These are phyloP conservation scores for Trichoderma polysporum DNA, from an alignment of 2,329 filamentous ascomycete genomes.

Conservation along the genomic window DNA sequence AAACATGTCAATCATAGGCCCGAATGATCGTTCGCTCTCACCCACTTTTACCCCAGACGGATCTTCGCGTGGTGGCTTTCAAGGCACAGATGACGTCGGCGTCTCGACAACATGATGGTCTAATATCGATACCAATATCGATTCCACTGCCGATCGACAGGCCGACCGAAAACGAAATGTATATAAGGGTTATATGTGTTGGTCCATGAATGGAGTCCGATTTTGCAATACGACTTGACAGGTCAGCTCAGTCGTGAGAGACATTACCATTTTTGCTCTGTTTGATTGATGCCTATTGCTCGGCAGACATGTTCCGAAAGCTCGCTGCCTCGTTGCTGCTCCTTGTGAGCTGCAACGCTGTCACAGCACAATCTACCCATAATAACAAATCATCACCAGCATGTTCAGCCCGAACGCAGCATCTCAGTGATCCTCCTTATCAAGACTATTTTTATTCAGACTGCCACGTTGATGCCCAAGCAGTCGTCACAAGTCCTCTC, in stretches of 20 bases:
- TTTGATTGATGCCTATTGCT: too few species aligned
- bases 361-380: background rate
- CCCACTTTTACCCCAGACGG: conserved; percentile 5
- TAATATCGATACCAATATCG: background rate
- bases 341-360: background rate
- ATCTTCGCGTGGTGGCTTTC: background rate
- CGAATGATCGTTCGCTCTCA: background rate
- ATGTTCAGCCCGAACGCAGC: conserved; percentile 17
- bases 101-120: background rate
- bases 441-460: conserved; percentile 67
- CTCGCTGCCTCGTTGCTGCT: background rate
- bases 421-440: conserved; percentile 57
- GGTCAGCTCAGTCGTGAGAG: background rate
- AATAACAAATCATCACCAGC: background rate
- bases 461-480: conserved; percentile 58
- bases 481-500: conserved; percentile 59
- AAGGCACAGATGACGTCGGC: background rate
- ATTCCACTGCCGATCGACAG: background rate
- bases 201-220: background rate
- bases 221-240: too few species aligned
- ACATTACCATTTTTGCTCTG: background rate
- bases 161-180: background rate
- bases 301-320: background rate
- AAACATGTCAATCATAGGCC: background rate
- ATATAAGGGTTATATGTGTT: background rate